Evolutionary conservation across 305 asterid genomes (phyloP).

Genomic region (Rubia occidens): DNA sequence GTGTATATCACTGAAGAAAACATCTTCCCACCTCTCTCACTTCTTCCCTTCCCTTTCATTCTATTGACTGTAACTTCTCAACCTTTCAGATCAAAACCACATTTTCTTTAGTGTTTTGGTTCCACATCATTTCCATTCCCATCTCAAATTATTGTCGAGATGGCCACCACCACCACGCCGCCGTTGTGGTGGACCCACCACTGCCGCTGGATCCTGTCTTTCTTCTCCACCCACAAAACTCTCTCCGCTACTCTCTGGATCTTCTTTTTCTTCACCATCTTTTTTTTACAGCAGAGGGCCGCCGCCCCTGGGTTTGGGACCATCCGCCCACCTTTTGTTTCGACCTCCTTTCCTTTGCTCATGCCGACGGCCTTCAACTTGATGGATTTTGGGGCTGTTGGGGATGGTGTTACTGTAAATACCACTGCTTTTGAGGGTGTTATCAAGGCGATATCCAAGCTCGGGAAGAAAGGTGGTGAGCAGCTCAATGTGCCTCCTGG

Average conservation of each 20-base stretch:
- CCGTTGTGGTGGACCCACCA: slow-evolving; percentile 39
- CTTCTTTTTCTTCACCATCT: slow-evolving; percentile 36
- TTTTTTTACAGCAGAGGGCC: slow-evolving; percentile 55
- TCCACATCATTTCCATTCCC: not conserved
- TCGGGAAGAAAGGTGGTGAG: slow-evolving; percentile 66
- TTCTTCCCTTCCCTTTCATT: slow-evolving; percentile 40
- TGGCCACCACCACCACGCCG: slow-evolving; percentile 21
- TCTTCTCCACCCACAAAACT: slow-evolving; percentile 43
- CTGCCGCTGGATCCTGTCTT: slow-evolving; percentile 51
- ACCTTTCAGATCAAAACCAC: slow-evolving; percentile 13
- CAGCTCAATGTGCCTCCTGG: slow-evolving; percentile 93
- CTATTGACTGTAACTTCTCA: slow-evolving; percentile 28
- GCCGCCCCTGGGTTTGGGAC: slow-evolving; percentile 34
- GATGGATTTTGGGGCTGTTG: slow-evolving; percentile 81
- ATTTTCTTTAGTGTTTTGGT: not conserved
- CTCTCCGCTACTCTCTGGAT: slow-evolving; percentile 36
- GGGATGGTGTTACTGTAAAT: slow-evolving; percentile 71
- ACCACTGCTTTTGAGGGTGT: slow-evolving; percentile 77
- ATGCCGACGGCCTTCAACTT: slow-evolving; percentile 56
- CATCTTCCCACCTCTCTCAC: slow-evolving; percentile 1
- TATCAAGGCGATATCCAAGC: slow-evolving; percentile 52
- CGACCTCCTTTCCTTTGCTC: slow-evolving; percentile 41
- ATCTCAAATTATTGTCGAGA: slow-evolving; percentile 36
- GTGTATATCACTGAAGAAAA: too few relatives aligned
- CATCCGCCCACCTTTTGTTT: slow-evolving; percentile 36